Percentiles rank a stretch among this genome's conserved stretches.
These are phyloP conservation scores for Coemansia sp. DNA, from an alignment of 192 early-diverging fungal genomes.

Conservation along the genomic window DNA sequence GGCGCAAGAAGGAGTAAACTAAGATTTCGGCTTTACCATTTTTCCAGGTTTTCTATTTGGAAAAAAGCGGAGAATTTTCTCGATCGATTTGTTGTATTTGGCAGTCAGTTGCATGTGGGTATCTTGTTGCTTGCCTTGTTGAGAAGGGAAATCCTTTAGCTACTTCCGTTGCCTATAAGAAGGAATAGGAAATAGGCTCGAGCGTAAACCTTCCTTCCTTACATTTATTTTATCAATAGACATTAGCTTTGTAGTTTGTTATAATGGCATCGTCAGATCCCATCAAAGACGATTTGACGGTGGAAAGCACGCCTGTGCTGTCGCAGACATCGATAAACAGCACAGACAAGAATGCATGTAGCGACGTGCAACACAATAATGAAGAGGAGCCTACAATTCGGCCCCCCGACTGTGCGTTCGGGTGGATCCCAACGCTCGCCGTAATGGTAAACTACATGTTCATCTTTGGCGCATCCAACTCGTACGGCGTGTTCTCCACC, in stretches of 20 bases:
- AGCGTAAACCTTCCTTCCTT: neutral
- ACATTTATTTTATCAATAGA: neutral
- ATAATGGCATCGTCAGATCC: neutral
- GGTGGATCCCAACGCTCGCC: constrained; percentile 43
- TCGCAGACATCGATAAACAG: neutral
- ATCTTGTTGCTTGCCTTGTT: neutral
- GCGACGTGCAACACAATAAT: neutral
- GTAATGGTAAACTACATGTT: constrained; percentile 59
- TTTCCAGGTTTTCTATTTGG: neutral
- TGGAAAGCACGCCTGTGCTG: neutral
- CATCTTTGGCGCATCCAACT: constrained; percentile 38
- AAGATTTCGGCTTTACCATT: neutral
- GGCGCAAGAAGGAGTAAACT: constrained; percentile 66
- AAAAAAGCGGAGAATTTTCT: constrained; percentile 31
- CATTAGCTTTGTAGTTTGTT: neutral
- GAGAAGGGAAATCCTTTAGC: neutral
- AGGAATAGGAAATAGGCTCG: neutral
- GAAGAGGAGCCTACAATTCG: neutral
- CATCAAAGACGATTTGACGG: neutral
- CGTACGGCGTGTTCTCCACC: constrained; percentile 46
- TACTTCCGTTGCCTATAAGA: neutral
- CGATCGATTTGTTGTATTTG: neutral
- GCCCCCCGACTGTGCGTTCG: constrained; percentile 31
- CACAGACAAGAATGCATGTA: neutral
- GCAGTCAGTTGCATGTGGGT: neutral